Base-by-base conservation (phyloP, 2,329 filamentous ascomycete species). In the Calonectria pauciramosa region DNA sequence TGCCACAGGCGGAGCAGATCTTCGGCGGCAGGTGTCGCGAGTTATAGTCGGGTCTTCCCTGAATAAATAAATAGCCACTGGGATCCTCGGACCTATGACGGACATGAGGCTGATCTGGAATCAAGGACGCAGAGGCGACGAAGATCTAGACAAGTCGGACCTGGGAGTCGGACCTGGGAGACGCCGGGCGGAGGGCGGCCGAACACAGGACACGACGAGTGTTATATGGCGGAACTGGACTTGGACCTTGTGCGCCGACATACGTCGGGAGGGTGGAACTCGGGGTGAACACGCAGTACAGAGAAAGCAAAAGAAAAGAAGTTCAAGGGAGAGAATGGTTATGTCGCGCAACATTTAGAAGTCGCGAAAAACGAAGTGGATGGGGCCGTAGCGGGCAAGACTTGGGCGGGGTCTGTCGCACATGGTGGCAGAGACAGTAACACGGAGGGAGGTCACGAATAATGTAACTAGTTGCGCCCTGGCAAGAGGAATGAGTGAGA, bases 401-500 rank as follows among this genome's bases (percentile, higher is more conserved):
- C 69, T 68, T 67, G 68, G 72, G 78, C 66, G 74, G 78, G 77
- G 70, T 67, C 68, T 75, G 79, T 81, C 66, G 70, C 78, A 80
- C 79, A 81, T 79, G 72, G 74, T 72, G 59, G 74, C 60, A 77
- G 72, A 75, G 68, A 66, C 59, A 56, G 76, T 80, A 72, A 76
- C 75, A 80, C 78, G 64, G 68, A 74, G 71, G 73, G 71, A 74
- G 74, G 52, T 51, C 52, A 75, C 70, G 68, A 72, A 76, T 81
- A 77, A 74, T 77, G 74, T 72, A 79, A 70, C 76, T 77, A 81
- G 78, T 76, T 71, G 72, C 76, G 75, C 71, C 70, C 71, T 73
- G 64, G 69, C 63, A 41, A 69, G 41, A 80, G 79, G 79, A 81
- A 81, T 79, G 79, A 76, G 75, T 78, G 79, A 72, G 75, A 75